A percentile compares a stretch with the other conserved stretches of the same genome.
These are phyloP conservation scores for Elaeis guineensis DNA, from an alignment of 176 grass and related monocot genomes.

Conservation along the genomic window DNA sequence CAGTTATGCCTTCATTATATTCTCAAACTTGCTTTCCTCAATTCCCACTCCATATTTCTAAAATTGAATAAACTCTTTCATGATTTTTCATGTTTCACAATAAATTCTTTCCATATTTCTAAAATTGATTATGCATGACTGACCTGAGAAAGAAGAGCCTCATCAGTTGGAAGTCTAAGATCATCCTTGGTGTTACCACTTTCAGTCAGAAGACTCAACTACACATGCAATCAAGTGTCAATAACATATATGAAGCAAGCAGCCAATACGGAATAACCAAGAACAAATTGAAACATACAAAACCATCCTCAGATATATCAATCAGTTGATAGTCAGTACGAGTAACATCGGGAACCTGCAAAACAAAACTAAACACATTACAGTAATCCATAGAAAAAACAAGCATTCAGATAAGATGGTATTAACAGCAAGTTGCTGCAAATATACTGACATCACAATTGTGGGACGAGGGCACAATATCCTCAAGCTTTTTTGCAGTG, in stretches of 20 bases:
- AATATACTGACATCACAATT: constrained; percentile 48
- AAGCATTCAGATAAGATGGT: too few species aligned
- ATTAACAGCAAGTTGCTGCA: too few species aligned
- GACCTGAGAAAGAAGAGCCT: constrained; percentile 38
- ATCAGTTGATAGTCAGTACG: constrained; percentile 73
- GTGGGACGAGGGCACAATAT: constrained; percentile 65
- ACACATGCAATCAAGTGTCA: background rate
- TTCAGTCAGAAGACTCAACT: constrained; percentile 67
- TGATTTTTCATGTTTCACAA: too few species aligned
- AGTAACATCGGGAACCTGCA: constrained; percentile 51
- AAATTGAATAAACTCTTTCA: too few species aligned
- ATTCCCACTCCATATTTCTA: too few species aligned
- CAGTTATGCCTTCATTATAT: too few species aligned
- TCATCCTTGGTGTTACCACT: constrained; percentile 58
- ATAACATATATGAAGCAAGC: background rate
- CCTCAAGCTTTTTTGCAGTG: constrained; percentile 65
- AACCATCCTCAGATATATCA: constrained; percentile 72
- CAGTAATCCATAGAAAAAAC: too few species aligned
- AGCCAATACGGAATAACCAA: background rate
- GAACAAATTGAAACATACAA: constrained; percentile 26
- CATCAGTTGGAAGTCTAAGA: constrained; percentile 53
- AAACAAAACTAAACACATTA: background rate
- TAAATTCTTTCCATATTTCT: too few species aligned
- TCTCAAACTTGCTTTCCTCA: too few species aligned
- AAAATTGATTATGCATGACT: background rate